A percentile compares a stretch with the other conserved stretches of the same genome.
These are phyloP conservation scores for Rhizopogon vesiculosus DNA, from an alignment of 768 basidiomycete genomes.

Conservation along the genomic window DNA sequence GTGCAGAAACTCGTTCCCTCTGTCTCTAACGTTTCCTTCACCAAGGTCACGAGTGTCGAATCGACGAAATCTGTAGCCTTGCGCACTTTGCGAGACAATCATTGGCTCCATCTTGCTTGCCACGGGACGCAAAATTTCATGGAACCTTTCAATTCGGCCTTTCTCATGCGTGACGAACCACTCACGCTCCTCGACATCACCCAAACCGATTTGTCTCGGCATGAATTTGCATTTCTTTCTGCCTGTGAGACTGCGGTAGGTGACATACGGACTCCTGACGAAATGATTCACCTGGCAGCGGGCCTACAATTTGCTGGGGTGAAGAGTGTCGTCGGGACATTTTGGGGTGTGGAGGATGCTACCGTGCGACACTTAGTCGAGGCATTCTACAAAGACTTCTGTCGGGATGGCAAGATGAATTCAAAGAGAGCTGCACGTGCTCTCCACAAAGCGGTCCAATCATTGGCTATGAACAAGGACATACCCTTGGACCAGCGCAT, in stretches of 20 bases:
- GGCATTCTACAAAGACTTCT: too few species aligned
- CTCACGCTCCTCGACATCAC: slow-evolving; percentile 5
- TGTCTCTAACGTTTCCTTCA: neutral
- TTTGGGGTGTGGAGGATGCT: too few species aligned
- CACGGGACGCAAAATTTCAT: slow-evolving; percentile 6
- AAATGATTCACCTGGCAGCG: too few species aligned
- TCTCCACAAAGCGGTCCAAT: too few species aligned
- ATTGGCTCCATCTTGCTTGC: slow-evolving; percentile 15
- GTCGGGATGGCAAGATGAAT: too few species aligned
- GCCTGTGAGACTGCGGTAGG: slow-evolving; percentile 10
- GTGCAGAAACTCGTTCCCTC: neutral
- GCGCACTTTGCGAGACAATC: neutral
- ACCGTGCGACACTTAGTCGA: too few species aligned
- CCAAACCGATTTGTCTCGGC: neutral
- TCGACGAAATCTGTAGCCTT: neutral
- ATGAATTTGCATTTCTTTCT: slow-evolving; percentile 11
- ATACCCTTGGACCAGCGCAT: too few species aligned
- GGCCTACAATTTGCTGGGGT: too few species aligned
- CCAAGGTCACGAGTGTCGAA: neutral
- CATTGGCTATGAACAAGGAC: too few species aligned
- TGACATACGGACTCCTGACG: neutral
- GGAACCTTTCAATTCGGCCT: slow-evolving; percentile 9
- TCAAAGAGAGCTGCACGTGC: too few species aligned
- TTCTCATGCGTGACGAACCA: slow-evolving; percentile 1
- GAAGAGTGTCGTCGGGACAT: too few species aligned